Base-by-base conservation (phyloP, 2,329 filamentous ascomycete species). In the Xylaria sp. region DNA sequence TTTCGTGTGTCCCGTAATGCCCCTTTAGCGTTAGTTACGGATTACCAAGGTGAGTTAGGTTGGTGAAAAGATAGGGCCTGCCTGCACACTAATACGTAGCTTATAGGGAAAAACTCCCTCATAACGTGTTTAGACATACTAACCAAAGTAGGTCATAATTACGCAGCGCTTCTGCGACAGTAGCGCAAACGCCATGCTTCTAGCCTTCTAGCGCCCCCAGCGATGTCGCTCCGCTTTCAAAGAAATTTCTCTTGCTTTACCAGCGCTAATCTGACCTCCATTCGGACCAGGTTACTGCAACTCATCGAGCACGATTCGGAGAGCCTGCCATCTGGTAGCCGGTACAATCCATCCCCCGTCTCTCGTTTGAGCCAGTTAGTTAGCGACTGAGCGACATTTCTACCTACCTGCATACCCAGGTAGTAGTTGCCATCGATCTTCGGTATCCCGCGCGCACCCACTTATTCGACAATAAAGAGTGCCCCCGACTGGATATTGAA, bases 271-370 rank as follows among this genome's bases (percentile, higher is more conserved):
- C 37, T 55, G 54, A 61, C 16, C 52, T 57, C 57, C 58, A 56
- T 59, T 35, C 54, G 58, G 55, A 49, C 18, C 7, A 47, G 42
- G 55, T 53, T 53, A 59, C 62, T 59, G 52, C 59, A 63, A 63
- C 60, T 63, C 62, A 66, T 56, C 64, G 65, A 68, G 62, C 59
- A 66, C 63, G 65, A 67, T 61, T 66, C 65, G 67, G 65, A 65
- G 65, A 52, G 60, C 60, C 63, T 63, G 61, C 49, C 56, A 49
- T 57, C 56, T 18, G 56, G 54, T 61, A 65, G 57, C 59, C 57
- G n/a, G 34, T 60, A 55, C 57, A 56, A 44, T 30, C 34, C 49
- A 16, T 35, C 7, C 6, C 23, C 23, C 5, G 3, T n/a, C 42
- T 30, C 42, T 46, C 13, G 42, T 60, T 59, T 52, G 19, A 34